Evolutionary conservation across 139 green algal genomes (phyloP), one percentile per base, ranked within the genome.

Genomic region (Microglena sp.): DNA sequence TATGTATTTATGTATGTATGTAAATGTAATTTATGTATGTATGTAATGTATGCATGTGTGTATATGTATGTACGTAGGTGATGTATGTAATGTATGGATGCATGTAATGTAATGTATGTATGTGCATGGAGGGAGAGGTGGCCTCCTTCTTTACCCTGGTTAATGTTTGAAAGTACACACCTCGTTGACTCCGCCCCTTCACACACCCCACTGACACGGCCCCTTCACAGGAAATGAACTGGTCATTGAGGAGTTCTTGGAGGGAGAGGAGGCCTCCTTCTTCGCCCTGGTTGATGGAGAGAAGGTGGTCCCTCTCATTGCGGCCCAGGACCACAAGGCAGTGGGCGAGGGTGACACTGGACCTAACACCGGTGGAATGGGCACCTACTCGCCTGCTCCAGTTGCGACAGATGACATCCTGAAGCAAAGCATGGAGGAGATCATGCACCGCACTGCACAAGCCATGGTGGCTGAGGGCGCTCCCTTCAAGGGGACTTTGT

Each of bases 311-410:
- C 73, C 89, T 4, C 77, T 97, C 21, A 76, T 69, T 1, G 81
- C 82, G 6, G 84, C 87, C 6, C 84, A 98, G 78, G 93, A 99
- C 75, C 93, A 99, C 78, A 98, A 99, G 76, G 78, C 87, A 3
- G 88, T 94, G 0, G 83, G 84, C 4, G 93, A 99, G 59, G 94
- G 93, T 11, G 93, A 99, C 80, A 95, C 81, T 0, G 94, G 94
- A 0, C 91, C 90, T 36, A 99, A 98, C 80, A 99, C 93, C 5
- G 94, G 94, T 18, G 93, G 93, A 73, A 99, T 99, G 93, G 93
- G 93, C 33, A 90, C 89, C 5, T 99, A 98, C 81, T 96, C 89
- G 1, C 94, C 94, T 15, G 90, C 94, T 2, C 90, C 94, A 2
- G 82, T 95, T n/a, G 69, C 97, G 26, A 98, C 90, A 0, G 71